Evolutionary conservation across 768 basidiomycete genomes (phyloP), one percentile per base, ranked within the genome.

Genomic region (Tulasnella calospora): DNA sequence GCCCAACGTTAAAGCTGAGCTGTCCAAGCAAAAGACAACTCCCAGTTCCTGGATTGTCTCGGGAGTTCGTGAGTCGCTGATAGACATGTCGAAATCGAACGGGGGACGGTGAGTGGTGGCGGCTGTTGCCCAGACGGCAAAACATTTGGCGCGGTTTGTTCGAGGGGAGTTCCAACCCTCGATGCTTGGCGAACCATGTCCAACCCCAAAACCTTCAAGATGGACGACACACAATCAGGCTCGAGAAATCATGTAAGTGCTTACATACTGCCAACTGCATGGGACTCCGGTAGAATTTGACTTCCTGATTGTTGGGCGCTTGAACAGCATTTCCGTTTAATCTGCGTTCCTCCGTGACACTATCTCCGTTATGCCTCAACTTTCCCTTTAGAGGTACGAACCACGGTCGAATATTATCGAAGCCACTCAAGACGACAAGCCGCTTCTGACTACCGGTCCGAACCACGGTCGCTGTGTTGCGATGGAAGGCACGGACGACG

Each of bases 21-120:
- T 75, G 46, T 75, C 74, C 44, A 75, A 15, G 51, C 74, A 75
- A 30, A 75, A 57, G 15, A 75, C 46, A 15, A 55, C 74, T 19
- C 41, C 74, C 19, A 75, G 35, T 35, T 75, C 74, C 51, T 75
- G 74, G 33, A 57, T 35, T 23, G 51, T 41, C 51, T 30, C 41
- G 10, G 74, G 27, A 15, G 27, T 27, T 41, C 46, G 71, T 27
- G 71, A 19, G 71, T 73, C 46, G 38, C 71, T 46, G 38, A 23
- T 19, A 51, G 47, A 51, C 47, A 51, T 51, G 47, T 51, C 47
- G 47, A 23, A 23, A 19, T 23, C 23, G 21, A 51, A 10, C 9
- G 47, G 21, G 4, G 21, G 47, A 19, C 17, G 2, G 47, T 9
- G 47, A 6, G 47, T 51, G 47, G 47, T 51, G 47, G 47, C 47